Evolutionary conservation across 352 stramenopile species (phyloP).

Genomic region (Hyaloperonospora arabidopsidis): DNA sequence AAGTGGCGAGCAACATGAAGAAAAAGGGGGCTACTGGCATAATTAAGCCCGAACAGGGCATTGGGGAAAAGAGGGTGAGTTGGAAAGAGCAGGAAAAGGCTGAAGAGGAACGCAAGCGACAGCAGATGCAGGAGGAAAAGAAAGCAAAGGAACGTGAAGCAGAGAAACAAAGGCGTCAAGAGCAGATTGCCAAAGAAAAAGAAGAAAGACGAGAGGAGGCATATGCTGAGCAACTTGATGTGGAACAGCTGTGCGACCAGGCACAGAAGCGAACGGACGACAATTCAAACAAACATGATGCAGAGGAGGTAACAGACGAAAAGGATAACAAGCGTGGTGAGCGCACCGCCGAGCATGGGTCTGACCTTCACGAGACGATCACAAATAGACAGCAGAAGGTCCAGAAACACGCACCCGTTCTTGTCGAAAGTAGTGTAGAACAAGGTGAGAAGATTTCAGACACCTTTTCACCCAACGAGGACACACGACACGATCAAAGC

Average conservation of each 20-base stretch:
- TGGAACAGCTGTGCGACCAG: conserved; percentile 17
- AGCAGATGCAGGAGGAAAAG: conserved; percentile 28
- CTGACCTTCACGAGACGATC: conserved; percentile 1
- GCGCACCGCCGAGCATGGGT: not conserved
- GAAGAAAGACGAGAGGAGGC: conserved; percentile 24
- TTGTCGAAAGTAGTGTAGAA: not conserved
- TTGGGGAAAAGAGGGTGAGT: conserved; percentile 11
- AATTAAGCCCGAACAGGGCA: conserved; percentile 9
- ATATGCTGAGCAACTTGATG: conserved; percentile 17
- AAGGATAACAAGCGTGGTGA: conserved; percentile 13
- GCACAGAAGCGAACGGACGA: conserved; percentile 13
- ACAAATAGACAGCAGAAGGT: not conserved
- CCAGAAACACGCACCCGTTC: not conserved
- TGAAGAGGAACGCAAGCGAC: conserved; percentile 30
- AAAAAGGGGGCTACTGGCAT: conserved; percentile 38
- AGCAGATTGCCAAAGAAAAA: conserved; percentile 23
- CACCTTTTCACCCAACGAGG: conserved; percentile 5
- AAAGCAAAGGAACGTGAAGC: conserved; percentile 24
- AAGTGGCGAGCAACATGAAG: conserved; percentile 63
- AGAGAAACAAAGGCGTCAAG: conserved; percentile 19
- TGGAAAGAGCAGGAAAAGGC: conserved; percentile 31
- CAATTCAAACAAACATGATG: conserved; percentile 4
- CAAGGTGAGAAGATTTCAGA: conserved; percentile 9
- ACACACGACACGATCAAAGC: conserved; percentile 13
- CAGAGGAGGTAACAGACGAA: conserved; percentile 11